Percentiles rank a stretch among this genome's conserved stretches.
phyloP scores from a whole-genome alignment of 345 rosid genomes.

The Erucastrum elatum region DNA sequence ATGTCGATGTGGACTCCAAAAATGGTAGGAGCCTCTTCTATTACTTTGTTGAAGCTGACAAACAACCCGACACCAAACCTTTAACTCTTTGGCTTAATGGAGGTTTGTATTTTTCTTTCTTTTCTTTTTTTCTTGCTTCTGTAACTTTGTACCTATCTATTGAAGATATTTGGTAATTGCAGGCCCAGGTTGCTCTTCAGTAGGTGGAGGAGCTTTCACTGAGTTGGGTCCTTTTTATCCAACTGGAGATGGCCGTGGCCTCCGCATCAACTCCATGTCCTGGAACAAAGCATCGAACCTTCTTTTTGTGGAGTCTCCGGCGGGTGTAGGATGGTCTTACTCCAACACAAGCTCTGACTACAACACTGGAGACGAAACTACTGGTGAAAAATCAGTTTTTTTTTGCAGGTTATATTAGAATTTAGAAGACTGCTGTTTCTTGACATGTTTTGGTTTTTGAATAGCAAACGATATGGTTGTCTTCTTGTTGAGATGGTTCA shows the following conservation, averaged over 20 bases:
- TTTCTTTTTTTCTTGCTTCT: neutral
- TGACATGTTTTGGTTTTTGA: neutral
- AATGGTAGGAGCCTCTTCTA: slow-evolving; percentile 81
- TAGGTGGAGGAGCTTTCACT: slow-evolving; percentile 93
- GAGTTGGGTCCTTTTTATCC: slow-evolving; percentile 93
- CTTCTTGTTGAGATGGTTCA: slow-evolving; percentile 73
- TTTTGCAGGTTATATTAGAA: neutral
- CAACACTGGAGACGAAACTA: slow-evolving; percentile 58
- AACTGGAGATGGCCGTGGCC: slow-evolving; percentile 79
- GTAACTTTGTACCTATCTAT: neutral
- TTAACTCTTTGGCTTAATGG: slow-evolving; percentile 94
- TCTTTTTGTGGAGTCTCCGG: slow-evolving; percentile 91
- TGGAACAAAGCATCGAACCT: slow-evolving; percentile 93
- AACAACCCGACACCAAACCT: slow-evolving; percentile 56
- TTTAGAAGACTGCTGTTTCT: neutral
- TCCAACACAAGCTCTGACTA: slow-evolving; percentile 74
- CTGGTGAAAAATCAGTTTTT: slow-evolving; percentile 43
- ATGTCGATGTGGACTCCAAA: slow-evolving; percentile 63
- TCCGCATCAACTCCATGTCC: slow-evolving; percentile 69
- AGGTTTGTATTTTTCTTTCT: slow-evolving; percentile 41
- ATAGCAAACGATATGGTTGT: slow-evolving; percentile 69
- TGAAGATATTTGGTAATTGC: slow-evolving; percentile 12
- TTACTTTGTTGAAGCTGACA: slow-evolving; percentile 76
- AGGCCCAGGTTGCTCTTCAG: slow-evolving; percentile 97
- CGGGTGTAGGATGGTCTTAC: slow-evolving; percentile 96